These are phyloP conservation scores for Fomitopsis pulvina DNA, from an alignment of 768 basidiomycete genomes.

Conservation along the genomic window DNA sequence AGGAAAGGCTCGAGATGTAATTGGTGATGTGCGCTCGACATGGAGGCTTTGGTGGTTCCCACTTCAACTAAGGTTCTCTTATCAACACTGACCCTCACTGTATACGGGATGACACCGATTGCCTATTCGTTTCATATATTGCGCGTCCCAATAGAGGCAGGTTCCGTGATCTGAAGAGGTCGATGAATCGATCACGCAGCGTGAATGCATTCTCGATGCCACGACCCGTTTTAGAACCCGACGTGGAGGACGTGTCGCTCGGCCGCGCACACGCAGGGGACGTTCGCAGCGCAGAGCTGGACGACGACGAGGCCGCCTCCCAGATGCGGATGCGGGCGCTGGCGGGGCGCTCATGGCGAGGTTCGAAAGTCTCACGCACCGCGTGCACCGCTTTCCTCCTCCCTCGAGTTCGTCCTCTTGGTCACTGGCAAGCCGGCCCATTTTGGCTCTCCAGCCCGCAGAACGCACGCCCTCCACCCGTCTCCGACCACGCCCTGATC, in stretches of 20 bases:
- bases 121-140: conserved; percentile 6
- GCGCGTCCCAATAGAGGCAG: conserved; percentile 13
- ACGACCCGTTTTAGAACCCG: conserved; percentile 13
- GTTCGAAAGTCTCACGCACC: neutral
- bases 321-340: conserved; percentile 1
- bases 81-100: neutral
- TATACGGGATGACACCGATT: conserved; percentile 1
- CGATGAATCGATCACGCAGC: conserved; percentile 19
- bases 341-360: neutral
- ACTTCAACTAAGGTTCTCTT: conserved; percentile 6
- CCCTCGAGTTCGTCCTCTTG: neutral
- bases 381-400: conserved; percentile 3
- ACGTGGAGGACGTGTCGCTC: conserved; percentile 4
- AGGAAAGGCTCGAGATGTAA: conserved; percentile 4
- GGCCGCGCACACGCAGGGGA: neutral
- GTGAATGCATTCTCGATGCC: conserved; percentile 14
- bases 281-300: neutral
- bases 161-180: conserved; percentile 15
- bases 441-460: conserved; percentile 1
- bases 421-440: conserved; percentile 1
- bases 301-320: neutral
- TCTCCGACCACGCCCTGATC: neutral
- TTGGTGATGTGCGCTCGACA: conserved; percentile 3
- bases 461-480: neutral
- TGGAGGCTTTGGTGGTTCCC: neutral